phyloP scores from a whole-genome alignment of 2,329 filamentous ascomycete genomes.

The Trichoderma afroharzianum region DNA sequence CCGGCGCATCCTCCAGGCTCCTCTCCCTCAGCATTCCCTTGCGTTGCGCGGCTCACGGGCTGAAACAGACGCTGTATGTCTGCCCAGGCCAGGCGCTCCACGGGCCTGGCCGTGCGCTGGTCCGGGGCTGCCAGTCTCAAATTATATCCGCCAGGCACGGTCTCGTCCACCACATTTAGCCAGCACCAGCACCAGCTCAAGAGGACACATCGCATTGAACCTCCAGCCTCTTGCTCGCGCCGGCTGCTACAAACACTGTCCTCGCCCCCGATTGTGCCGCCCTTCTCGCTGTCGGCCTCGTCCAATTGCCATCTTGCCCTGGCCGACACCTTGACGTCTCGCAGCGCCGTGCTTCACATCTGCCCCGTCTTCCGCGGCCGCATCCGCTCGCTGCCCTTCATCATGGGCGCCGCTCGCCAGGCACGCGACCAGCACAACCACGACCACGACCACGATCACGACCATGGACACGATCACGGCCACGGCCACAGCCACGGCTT shows the following conservation, averaged over 20 bases:
- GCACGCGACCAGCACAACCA: constrained; percentile 32
- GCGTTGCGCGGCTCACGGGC: background rate
- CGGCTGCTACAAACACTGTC: constrained; percentile 14
- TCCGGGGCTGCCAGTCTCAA: constrained; percentile 22
- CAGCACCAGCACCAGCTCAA: background rate
- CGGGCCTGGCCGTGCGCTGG: constrained; percentile 29
- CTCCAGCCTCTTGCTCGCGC: background rate
- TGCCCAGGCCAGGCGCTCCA: constrained; percentile 26
- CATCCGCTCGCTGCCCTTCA: constrained; percentile 22
- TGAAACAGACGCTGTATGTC: constrained; percentile 15
- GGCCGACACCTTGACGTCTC: constrained; percentile 10
- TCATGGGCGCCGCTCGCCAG: constrained; percentile 33
- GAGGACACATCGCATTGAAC: constrained; percentile 19
- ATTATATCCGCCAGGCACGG: background rate
- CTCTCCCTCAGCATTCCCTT: background rate
- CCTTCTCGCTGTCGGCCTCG: constrained; percentile 12
- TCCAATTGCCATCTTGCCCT: constrained; percentile 16
- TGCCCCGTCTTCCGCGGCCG: constrained; percentile 22
- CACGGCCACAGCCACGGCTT: constrained; percentile 47
- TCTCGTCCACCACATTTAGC: background rate
- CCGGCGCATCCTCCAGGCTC: background rate
- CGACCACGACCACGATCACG: constrained; percentile 53
- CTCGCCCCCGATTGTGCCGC: constrained; percentile 1
- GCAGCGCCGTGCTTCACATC: constrained; percentile 22
- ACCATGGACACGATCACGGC: constrained; percentile 77